Evolutionary conservation across 169 alveolate genomes (phyloP).

Genomic region (Blepharisma undulans): DNA sequence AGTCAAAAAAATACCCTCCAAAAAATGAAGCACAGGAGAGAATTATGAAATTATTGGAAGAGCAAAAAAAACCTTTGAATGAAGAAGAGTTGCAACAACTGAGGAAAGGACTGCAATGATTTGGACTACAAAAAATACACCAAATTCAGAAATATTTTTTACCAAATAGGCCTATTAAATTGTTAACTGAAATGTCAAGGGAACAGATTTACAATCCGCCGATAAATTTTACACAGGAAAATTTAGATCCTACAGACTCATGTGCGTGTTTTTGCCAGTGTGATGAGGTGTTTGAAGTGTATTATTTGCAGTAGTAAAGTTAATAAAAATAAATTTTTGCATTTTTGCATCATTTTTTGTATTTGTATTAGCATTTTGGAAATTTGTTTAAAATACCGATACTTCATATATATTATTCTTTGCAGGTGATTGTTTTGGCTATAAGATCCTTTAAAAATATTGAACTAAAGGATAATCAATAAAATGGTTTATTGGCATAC

Average conservation of each 20-base stretch:
- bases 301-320: background rate
- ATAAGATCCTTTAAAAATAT: background rate
- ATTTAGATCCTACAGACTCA: background rate
- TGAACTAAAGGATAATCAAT: background rate
- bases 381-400: background rate
- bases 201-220: background rate
- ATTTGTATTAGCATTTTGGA: background rate
- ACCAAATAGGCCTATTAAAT: conserved; percentile 21
- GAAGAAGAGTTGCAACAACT: conserved; percentile 26
- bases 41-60: conserved; percentile 17
- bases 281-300: conserved; percentile 22
- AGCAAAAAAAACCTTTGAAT: background rate
- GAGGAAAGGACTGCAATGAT: conserved; percentile 30
- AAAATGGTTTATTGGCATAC: conserved; percentile 49
- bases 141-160: conserved; percentile 18
- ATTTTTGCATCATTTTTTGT: background rate
- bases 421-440: too few species aligned
- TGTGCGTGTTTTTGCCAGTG: conserved; percentile 20
- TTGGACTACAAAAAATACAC: background rate
- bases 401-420: background rate
- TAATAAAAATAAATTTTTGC: background rate
- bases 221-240: background rate
- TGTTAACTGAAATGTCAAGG: background rate
- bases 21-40: conserved; percentile 23
- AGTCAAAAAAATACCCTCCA: conserved; percentile 25